Evolutionary conservation across 164 flowering plant species (phyloP).

Genomic region (Sedum album): DNA sequence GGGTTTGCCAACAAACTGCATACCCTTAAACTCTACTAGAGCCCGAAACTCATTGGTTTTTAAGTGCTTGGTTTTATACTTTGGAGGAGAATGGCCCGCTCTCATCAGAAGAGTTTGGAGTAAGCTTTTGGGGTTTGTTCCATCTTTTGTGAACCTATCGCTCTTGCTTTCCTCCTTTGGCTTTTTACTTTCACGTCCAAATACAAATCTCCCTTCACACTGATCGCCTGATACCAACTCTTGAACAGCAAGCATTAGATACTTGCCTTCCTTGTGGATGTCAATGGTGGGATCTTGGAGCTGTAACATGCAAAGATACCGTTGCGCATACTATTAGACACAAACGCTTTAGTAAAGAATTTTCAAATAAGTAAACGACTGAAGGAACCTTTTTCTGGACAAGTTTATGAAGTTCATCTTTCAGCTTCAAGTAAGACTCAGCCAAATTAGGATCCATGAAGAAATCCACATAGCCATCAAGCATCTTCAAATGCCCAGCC

Average conservation of each 20-base stretch:
- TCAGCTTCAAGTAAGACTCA: conserved; percentile 73
- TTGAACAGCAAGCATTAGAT: conserved; percentile 87
- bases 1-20: conserved; percentile 98
- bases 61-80: conserved; percentile 88
- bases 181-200: conserved; percentile 77
- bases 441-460: conserved; percentile 89
- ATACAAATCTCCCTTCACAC: conserved; percentile 94
- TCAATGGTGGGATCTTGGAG: conserved; percentile 68
- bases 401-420: conserved; percentile 69
- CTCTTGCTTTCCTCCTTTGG: conserved; percentile 28
- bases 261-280: conserved; percentile 87
- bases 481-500: conserved; percentile 92
- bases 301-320: conserved; percentile 28
- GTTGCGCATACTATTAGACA: background rate
- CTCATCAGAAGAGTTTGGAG: conserved; percentile 90
- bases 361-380: background rate
- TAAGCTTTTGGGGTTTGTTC: conserved; percentile 87
- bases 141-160: conserved; percentile 51
- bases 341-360: background rate
- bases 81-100: conserved; percentile 93
- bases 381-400: conserved; percentile 62
- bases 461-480: conserved; percentile 81
- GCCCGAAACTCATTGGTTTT: conserved; percentile 92
- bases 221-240: conserved; percentile 85
- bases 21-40: conserved; percentile 89